Evolutionary conservation across 2,329 filamentous ascomycete species (phyloP), one percentile per base, ranked within the genome.

Genomic region (Elsinoe perseae): DNA sequence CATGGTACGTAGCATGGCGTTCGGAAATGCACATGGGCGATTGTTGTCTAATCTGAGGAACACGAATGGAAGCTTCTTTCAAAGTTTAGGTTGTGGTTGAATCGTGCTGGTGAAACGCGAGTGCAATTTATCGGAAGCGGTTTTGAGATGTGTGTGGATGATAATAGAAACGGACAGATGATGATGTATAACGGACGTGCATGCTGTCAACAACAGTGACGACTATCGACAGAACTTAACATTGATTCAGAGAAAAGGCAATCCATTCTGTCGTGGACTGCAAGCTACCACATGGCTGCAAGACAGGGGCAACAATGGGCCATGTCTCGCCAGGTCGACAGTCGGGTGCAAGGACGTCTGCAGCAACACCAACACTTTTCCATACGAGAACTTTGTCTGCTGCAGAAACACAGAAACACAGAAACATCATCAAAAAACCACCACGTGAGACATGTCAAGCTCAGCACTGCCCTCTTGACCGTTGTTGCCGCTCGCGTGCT

Each of bases 21-120:
- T 38, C 48, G 48, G 48, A 28, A 52, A 52, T 34, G 32, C 48
- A 32, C 25, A 34, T 38, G 14, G 38, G 28, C 48, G 16, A 21
- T n/a, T 38, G 48, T n/a, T 18, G 28, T 52, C 6, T 52, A 52
- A 38, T 36, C 30, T 14, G 38, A 20, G 48, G 48, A 52, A 52
- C 30, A 34, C 30, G 48, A 52, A 36, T 38, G 30, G 32, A 52
- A 52, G 48, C 30, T 52, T 38, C 44, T 32, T 16, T 20, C 25
- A 18, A 28, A 20, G 16, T 48, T 28, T 28, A 48, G 27, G 27
- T 48, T 30, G 43, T 18, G 43, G n/a, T 48, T 18, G 44, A 30
- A 25, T 50, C 27, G 25, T 50, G 44, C n/a, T 50, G 44, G 44
- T 50, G 44, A 50, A 50, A 50, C 44, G 44, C 44, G 28, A 50